Percentiles rank a stretch among this genome's conserved stretches.
Conservation (phyloP, 768 basidiomycete genomes). For the Mrakia blollopis region DNA sequence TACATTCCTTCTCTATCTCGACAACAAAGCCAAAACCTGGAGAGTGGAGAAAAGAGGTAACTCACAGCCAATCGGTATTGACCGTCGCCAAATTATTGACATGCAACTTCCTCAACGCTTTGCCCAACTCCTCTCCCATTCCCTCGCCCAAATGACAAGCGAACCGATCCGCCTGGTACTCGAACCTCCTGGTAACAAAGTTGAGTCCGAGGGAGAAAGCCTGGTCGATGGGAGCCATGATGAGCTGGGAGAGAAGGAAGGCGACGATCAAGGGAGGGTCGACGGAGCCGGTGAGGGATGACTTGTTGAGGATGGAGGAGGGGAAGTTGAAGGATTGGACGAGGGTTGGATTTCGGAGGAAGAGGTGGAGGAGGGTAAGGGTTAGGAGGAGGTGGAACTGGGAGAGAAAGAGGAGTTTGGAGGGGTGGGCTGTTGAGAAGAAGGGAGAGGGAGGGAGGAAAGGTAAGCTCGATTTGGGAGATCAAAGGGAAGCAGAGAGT, state of each 20-base stretch:
- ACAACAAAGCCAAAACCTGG: too few species aligned
- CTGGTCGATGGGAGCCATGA: conserved; percentile 72
- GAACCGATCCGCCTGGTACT: conserved; percentile 88
- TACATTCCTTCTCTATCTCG: neutral
- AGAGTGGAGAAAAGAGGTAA: conserved; percentile 24
- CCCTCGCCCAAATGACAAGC: conserved; percentile 57
- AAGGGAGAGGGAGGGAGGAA: neutral
- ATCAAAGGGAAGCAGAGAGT: neutral
- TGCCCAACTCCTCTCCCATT: conserved; percentile 78
- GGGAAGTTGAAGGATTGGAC: conserved; percentile 77
- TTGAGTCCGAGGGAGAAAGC: conserved; percentile 70
- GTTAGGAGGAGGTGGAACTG: conserved; percentile 85
- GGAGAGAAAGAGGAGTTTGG: conserved; percentile 76
- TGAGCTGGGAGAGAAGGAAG: conserved; percentile 85
- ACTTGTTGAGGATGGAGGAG: conserved; percentile 86
- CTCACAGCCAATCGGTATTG: conserved; percentile 88
- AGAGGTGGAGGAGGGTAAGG: conserved; percentile 81
- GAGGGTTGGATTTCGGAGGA: conserved; percentile 72
- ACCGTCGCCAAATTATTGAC: conserved; percentile 89
- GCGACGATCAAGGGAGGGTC: conserved; percentile 72
- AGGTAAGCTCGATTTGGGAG: neutral
- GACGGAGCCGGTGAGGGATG: conserved; percentile 64
- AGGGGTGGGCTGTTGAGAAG: conserved; percentile 59
- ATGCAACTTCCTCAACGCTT: conserved; percentile 77
- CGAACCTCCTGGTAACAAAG: conserved; percentile 74